Evolutionary conservation across 495 filamentous ascomycete species (phyloP).

Genomic region (Aspergillus funiculosus): DNA sequence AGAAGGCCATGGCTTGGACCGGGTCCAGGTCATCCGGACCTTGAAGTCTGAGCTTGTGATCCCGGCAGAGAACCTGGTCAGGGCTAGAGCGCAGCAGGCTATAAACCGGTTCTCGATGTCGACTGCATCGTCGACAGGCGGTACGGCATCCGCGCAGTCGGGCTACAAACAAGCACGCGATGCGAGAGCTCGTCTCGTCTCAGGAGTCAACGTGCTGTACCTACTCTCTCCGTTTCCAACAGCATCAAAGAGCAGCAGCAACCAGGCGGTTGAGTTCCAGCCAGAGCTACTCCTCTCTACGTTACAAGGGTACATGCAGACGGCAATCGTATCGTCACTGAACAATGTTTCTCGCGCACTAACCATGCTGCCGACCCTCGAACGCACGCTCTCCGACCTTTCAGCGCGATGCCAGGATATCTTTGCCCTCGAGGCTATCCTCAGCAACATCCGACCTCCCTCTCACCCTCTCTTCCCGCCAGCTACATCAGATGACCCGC

Average conservation of each 20-base stretch:
- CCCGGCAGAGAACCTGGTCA: conserved; percentile 64
- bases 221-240: conserved; percentile 63
- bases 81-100: conserved; percentile 67
- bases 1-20: conserved; percentile 70
- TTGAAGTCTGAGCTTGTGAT: conserved; percentile 60
- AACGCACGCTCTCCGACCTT: conserved; percentile 75
- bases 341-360: conserved; percentile 65
- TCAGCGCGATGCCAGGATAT: conserved; percentile 84
- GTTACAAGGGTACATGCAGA: conserved; percentile 73
- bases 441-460: conserved; percentile 61
- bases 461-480: conserved; percentile 54
- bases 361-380: conserved; percentile 73
- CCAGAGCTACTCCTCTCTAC: conserved; percentile 69
- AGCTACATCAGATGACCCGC: conserved; percentile 2
- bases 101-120: conserved; percentile 79
- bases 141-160: conserved; percentile 32
- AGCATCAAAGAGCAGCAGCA: conserved; percentile 18
- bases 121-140: conserved; percentile 38
- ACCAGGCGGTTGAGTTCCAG: conserved; percentile 32
- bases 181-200: conserved; percentile 62
- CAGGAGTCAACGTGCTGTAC: conserved; percentile 72
- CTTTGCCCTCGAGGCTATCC: conserved; percentile 73
- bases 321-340: conserved; percentile 66
- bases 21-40: conserved; percentile 60
- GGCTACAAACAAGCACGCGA: conserved; percentile 81